Conservation (phyloP, 225 moss, liverwort and hornwort genomes). For the Sphagnum tenellum region DNA sequence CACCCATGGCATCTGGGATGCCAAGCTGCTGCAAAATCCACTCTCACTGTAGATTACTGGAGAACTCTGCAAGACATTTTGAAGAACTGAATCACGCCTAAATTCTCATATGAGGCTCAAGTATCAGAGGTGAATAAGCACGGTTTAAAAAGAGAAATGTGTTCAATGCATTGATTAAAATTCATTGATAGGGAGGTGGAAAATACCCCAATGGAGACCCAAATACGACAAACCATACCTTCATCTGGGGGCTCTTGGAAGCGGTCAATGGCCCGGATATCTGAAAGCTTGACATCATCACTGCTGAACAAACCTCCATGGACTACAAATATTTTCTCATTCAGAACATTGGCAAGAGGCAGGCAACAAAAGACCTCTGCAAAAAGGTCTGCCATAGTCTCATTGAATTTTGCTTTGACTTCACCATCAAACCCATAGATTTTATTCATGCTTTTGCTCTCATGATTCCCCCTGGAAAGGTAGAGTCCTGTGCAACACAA, state of each 20-base stretch:
- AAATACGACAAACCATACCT: slow-evolving; percentile 26
- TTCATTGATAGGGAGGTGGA: too few species aligned
- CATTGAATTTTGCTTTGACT: slow-evolving; percentile 86
- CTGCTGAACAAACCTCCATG: slow-evolving; percentile 97
- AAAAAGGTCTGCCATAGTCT: slow-evolving; percentile 84
- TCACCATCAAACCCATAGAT: slow-evolving; percentile 99
- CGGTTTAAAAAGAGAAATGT: too few species aligned
- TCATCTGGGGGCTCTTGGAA: slow-evolving; percentile 99
- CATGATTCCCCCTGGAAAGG: slow-evolving; percentile 94
- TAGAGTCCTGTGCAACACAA: slow-evolving; percentile 48
- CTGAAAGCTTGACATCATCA: slow-evolving; percentile 83
- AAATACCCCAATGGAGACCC: too few species aligned
- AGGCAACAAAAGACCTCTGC: slow-evolving; percentile 94
- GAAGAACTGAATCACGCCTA: too few species aligned
- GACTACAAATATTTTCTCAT: slow-evolving; percentile 86
- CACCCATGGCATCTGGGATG: too few species aligned
- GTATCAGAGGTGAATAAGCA: too few species aligned
- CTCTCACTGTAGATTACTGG: too few species aligned
- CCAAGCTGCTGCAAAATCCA: too few species aligned
- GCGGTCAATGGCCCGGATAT: slow-evolving; percentile 78
- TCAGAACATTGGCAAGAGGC: slow-evolving; percentile 85
- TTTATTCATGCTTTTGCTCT: slow-evolving; percentile 99
- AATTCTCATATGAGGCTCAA: too few species aligned
- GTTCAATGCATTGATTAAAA: too few species aligned
- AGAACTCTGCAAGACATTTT: too few species aligned